Base-by-base conservation (phyloP, 1,139 yeast genomes). In the Torulaspora globosa region DNA sequence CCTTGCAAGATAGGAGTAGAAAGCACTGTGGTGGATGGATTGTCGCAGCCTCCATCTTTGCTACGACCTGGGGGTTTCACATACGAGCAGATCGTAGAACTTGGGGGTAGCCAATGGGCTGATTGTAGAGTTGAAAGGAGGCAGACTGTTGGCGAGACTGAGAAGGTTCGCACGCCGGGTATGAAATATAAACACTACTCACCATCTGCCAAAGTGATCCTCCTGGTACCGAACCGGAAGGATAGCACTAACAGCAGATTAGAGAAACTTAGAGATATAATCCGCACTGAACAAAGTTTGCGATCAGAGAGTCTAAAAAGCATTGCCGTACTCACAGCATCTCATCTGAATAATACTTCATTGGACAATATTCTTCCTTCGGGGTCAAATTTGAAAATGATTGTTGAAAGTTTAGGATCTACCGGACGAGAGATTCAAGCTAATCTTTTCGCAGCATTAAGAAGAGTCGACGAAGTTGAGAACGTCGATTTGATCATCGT, bases 101-200 rank as follows among this genome's bases (percentile, higher is more conserved):
- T 67, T 31, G 95, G 95, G 0, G 96, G 95, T 1, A 63, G 65
- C 5, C 46, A 49, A 6, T 90, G 97, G 97, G 57, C 66, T 6
- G 62, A 79, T 41, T 76, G 87, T 2, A 66, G 77, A 1, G 69
- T 84, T 3, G 94, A 87, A 42, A 61, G 55, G 27, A 81, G 79
- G 55, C 76, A 79, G 51, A 76, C 79, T 0, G 88, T 90, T 0
- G 82, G 77, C 1, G 72, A 73, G 18, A 66, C 73, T 43, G 96
- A 85, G 58, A 74, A 81, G 0, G 97, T 90, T 0, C 76, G 85
- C 55, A 92, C 98, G 0, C 98, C 98, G 0, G 98, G 98, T 0
- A 92, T 92, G 98, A 92, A 92, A 62, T 92, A 92, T 64, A 81
- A 87, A 56, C 98, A 92, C 65, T 92, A 92, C 66, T 86, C 97